phyloP scores from a whole-genome alignment of 371 early-diverging fungal species.

The Actinomucor elegans region DNA sequence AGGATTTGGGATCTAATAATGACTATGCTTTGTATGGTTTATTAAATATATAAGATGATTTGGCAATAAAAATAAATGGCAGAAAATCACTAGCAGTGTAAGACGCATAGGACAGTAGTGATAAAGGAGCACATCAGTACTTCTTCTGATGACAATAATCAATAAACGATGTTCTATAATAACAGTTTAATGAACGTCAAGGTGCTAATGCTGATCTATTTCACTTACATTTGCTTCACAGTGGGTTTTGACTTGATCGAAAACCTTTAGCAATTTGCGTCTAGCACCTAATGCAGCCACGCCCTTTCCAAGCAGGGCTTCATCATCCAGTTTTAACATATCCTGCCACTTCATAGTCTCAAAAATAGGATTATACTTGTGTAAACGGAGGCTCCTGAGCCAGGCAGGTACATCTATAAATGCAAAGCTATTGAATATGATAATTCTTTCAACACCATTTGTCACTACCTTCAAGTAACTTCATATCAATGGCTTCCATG shows the following conservation, averaged over 20 bases:
- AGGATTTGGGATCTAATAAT: neutral
- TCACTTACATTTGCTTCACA: slow-evolving; percentile 44
- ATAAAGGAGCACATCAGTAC: no score
- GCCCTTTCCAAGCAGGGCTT: slow-evolving; percentile 77
- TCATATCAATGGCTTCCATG: slow-evolving; percentile 71
- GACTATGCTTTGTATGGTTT: neutral
- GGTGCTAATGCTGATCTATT: slow-evolving; percentile 9
- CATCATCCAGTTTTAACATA: slow-evolving; percentile 81
- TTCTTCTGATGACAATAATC: no score
- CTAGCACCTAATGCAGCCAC: slow-evolving; percentile 93
- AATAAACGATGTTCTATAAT: no score
- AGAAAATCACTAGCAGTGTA: no score
- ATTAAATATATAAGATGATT: no score
- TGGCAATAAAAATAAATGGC: no score
- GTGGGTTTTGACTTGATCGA: slow-evolving; percentile 74
- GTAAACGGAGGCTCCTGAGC: slow-evolving; percentile 79
- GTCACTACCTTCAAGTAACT: slow-evolving; percentile 75
- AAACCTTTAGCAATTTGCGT: slow-evolving; percentile 92
- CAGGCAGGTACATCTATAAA: slow-evolving; percentile 87
- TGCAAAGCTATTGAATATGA: no score
- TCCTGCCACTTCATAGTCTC: slow-evolving; percentile 85
- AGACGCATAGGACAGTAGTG: no score
- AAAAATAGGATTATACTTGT: slow-evolving; percentile 91
- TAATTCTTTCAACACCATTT: no score
- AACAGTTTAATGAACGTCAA: no score